These are phyloP conservation scores for Ophiostoma sp. DNA, from an alignment of 2,329 filamentous ascomycete species.

Conservation along the genomic window DNA sequence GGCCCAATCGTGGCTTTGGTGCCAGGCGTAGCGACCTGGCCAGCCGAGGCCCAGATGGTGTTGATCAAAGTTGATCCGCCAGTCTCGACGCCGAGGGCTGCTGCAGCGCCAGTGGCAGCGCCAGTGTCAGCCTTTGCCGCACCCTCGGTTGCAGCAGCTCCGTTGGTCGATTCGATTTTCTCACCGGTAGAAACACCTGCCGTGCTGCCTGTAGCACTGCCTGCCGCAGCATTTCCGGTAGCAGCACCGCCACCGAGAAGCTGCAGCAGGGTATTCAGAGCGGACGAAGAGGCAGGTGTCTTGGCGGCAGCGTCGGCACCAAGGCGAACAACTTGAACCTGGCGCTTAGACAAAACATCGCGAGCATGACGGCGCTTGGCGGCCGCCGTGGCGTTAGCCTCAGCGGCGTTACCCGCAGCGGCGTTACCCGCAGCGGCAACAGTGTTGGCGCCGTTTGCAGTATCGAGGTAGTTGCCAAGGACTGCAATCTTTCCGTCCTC, in stretches of 20 bases:
- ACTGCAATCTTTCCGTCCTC: constrained; percentile 40
- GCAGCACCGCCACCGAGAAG: constrained; percentile 36
- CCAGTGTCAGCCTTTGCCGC: constrained; percentile 35
- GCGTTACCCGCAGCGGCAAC: not conserved
- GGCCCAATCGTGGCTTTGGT: constrained; percentile 39
- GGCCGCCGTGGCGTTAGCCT: not conserved
- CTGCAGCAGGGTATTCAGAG: not conserved
- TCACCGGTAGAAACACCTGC: constrained; percentile 35
- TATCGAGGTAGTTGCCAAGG: constrained; percentile 42
- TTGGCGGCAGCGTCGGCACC: not conserved
- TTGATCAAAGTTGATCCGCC: constrained; percentile 41
- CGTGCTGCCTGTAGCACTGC: not conserved
- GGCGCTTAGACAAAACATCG: constrained; percentile 15
- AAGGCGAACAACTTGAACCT: constrained; percentile 13
- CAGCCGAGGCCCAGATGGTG: constrained; percentile 42
- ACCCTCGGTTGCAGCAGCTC: not conserved
- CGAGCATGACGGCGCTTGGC: constrained; percentile 24
- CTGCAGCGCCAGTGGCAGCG: constrained; percentile 13
- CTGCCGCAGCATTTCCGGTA: constrained; percentile 28
- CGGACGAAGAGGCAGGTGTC: not conserved
- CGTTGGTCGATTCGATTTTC: not conserved
- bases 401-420: not conserved
- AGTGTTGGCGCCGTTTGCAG: constrained; percentile 31
- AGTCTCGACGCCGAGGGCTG: constrained; percentile 20
- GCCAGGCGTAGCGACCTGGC: constrained; percentile 41